Conservation (phyloP, 768 basidiomycete species). For the Mycena pura region DNA sequence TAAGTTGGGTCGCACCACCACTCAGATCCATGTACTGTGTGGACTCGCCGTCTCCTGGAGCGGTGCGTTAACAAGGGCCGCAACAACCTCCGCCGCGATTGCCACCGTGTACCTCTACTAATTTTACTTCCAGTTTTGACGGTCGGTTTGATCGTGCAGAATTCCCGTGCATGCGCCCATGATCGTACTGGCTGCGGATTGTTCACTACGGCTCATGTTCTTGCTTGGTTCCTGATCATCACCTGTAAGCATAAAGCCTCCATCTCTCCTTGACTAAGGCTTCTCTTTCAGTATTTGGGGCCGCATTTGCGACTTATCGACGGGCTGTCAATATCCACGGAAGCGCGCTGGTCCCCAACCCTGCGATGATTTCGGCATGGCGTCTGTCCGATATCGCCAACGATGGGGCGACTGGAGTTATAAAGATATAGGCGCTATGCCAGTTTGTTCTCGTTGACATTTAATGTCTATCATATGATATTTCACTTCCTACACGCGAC, state of each 20-base stretch:
- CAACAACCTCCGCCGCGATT: too few species aligned
- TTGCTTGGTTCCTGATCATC: constrained; percentile 15
- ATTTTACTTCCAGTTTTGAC: not conserved
- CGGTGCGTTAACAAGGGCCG: not conserved
- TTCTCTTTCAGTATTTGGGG: constrained; percentile 4
- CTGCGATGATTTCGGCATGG: constrained; percentile 2
- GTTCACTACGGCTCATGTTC: not conserved
- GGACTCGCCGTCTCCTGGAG: constrained; percentile 10
- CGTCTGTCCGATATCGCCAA: constrained; percentile 1
- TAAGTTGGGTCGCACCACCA: constrained; percentile 6
- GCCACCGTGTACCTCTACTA: too few species aligned
- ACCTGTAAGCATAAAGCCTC: constrained; percentile 3
- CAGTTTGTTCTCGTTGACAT: too few species aligned
- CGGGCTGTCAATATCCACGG: constrained; percentile 12
- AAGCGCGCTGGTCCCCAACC: not conserved
- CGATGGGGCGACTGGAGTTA: not conserved
- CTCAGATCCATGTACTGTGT: constrained; percentile 4
- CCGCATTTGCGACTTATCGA: constrained; percentile 13
- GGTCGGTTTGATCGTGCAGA: not conserved
- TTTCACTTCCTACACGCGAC: too few species aligned
- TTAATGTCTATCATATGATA: too few species aligned
- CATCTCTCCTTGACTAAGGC: too few species aligned
- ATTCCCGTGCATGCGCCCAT: not conserved
- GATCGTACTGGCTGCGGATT: not conserved
- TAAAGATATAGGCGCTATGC: not conserved